Percentiles rank a stretch among this genome's conserved stretches.
These are phyloP conservation scores for Ogataea paradorogensis DNA, from an alignment of 805 yeast species.

Conservation along the genomic window DNA sequence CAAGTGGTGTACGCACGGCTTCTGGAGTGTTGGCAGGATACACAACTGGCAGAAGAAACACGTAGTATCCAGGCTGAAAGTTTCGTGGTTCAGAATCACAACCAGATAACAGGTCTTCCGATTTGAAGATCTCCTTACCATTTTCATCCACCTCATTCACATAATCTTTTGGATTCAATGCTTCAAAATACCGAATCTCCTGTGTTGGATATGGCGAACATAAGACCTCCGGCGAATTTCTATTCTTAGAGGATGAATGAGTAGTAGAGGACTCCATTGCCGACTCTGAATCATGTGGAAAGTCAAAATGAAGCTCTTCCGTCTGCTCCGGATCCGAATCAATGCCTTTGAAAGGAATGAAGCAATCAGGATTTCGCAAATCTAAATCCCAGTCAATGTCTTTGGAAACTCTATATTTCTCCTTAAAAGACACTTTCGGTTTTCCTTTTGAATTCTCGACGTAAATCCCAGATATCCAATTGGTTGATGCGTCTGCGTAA, in stretches of 20 bases:
- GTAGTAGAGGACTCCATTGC: constrained; percentile 14
- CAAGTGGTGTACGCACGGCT: constrained; percentile 49
- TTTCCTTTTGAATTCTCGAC: constrained; percentile 41
- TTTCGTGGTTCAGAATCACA: constrained; percentile 13
- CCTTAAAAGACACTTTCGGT: constrained; percentile 40
- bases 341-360: constrained; percentile 29
- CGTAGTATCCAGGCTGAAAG: constrained; percentile 64
- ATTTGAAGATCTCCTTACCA: constrained; percentile 15
- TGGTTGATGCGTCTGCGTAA: constrained; percentile 41
- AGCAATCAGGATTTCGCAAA: constrained; percentile 36
- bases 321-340: constrained; percentile 9
- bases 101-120: constrained; percentile 20
- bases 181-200: constrained; percentile 21
- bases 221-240: constrained; percentile 14
- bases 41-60: constrained; percentile 60
- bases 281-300: constrained; percentile 19
- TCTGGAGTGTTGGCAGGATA: constrained; percentile 66
- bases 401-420: constrained; percentile 40
- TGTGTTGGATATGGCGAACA: constrained; percentile 28
- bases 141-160: constrained; percentile 23
- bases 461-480: constrained; percentile 38
- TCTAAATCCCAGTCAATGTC: constrained; percentile 45
- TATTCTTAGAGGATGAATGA: constrained; percentile 8
- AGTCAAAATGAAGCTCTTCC: constrained; percentile 20
- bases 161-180: constrained; percentile 25